These are phyloP conservation scores for Alopecurus myosuroides DNA, from an alignment of 176 grass and related monocot genomes.

Conservation along the genomic window DNA sequence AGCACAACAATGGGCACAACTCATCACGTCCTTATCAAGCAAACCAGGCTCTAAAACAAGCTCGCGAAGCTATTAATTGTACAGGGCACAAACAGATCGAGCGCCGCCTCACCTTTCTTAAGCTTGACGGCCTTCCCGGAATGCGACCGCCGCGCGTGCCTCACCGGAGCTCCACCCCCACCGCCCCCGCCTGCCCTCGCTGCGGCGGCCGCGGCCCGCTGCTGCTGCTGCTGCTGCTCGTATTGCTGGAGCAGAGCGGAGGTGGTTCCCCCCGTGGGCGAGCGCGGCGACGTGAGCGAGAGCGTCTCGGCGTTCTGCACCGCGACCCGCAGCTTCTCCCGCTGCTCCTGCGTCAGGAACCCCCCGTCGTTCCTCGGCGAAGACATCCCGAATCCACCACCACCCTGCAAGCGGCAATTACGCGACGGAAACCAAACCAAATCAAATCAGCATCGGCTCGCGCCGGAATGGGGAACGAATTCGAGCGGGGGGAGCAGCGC, in stretches of 20 bases:
- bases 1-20: background rate
- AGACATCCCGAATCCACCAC: conserved; percentile 38
- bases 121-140: conserved; percentile 87
- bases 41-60: conserved; percentile 13
- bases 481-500: background rate
- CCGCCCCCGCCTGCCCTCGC: conserved; percentile 2
- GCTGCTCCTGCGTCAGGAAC: conserved; percentile 89
- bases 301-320: conserved; percentile 82
- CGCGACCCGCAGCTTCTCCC: conserved; percentile 80
- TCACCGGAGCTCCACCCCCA: conserved; percentile 1
- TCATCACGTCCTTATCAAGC: background rate
- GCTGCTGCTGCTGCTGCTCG: conserved; percentile 34
- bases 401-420: background rate
- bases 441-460: background rate
- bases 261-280: conserved; percentile 45
- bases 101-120: conserved; percentile 77
- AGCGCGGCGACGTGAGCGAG: conserved; percentile 66
- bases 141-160: conserved; percentile 70
- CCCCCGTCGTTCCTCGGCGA: conserved; percentile 82
- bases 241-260: conserved; percentile 63
- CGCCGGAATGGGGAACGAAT: background rate
- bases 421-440: background rate
- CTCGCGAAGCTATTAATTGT: conserved; percentile 13
- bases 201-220: conserved; percentile 21
- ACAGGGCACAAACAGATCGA: conserved; percentile 19